Conservation (phyloP, 2,329 filamentous ascomycete species). For the Penicillium sclerotiorum region DNA sequence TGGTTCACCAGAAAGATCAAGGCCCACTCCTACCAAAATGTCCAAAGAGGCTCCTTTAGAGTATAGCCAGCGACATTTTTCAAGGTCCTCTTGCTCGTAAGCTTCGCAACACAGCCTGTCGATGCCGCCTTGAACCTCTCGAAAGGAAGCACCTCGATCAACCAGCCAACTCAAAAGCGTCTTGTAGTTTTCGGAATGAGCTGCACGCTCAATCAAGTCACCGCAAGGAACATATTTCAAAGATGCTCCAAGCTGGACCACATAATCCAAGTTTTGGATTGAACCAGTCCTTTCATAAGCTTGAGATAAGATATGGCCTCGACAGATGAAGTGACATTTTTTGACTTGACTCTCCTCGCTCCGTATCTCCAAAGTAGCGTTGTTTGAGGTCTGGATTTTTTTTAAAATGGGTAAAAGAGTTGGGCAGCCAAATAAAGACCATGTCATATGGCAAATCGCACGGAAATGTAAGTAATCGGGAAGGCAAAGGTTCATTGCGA, state of each 20-base stretch:
- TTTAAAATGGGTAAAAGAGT: conserved; percentile 6
- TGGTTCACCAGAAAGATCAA: no score
- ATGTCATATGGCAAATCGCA: conserved; percentile 10
- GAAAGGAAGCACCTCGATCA: conserved; percentile 9
- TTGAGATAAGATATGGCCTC: conserved; percentile 6
- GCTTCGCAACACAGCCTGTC: conserved; percentile 6
- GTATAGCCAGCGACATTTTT: conserved; percentile 6
- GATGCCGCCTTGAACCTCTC: conserved; percentile 8
- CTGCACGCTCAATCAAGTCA: conserved; percentile 6
- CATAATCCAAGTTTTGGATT: background rate
- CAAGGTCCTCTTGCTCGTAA: conserved; percentile 5
- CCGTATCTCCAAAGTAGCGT: background rate
- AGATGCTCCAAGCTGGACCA: conserved; percentile 1
- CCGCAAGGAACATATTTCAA: conserved; percentile 6
- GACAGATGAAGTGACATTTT: conserved; percentile 1
- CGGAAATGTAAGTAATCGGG: conserved; percentile 13
- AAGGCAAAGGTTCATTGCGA: conserved; percentile 11
- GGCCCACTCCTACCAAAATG: no score
- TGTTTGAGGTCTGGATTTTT: background rate
- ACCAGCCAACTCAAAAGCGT: conserved; percentile 5
- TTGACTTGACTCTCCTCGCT: background rate
- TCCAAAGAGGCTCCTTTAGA: conserved; percentile 9
- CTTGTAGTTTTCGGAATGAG: conserved; percentile 8
- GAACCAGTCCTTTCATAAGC: conserved; percentile 3
- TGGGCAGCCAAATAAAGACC: background rate